Evolutionary conservation across 306 rosid genomes (phyloP).

Genomic region (Gastrolobium villosum): DNA sequence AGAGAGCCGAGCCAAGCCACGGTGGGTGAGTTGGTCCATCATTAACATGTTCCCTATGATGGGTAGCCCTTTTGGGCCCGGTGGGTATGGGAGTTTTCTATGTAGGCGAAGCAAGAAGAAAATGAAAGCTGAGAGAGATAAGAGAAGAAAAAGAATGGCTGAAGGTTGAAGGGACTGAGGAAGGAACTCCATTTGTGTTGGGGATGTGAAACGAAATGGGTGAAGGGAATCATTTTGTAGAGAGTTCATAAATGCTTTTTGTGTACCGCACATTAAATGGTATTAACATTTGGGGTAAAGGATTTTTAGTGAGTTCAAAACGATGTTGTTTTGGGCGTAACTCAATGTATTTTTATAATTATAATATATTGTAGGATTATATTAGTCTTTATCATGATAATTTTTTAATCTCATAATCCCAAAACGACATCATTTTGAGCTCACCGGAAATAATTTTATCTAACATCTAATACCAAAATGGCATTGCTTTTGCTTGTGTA

Average conservation of each 20-base stretch:
- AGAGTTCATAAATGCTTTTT: not conserved
- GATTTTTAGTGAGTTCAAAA: too few relatives aligned
- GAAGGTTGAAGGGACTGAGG: slow-evolving; percentile 41
- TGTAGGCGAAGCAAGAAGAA: not conserved
- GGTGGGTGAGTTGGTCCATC: slow-evolving; percentile 62
- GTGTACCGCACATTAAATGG: not conserved
- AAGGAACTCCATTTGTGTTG: slow-evolving; percentile 41
- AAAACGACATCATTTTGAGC: too few relatives aligned
- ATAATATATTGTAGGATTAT: too few relatives aligned
- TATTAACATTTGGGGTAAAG: too few relatives aligned
- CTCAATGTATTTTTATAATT: too few relatives aligned
- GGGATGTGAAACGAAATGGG: not conserved
- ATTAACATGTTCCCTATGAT: slow-evolving; percentile 63
- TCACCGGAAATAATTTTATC: too few relatives aligned
- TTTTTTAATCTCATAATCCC: too few relatives aligned
- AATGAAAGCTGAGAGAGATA: slow-evolving; percentile 14
- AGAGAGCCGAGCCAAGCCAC: slow-evolving; percentile 47
- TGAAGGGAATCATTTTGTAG: not conserved
- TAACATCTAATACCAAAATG: not conserved
- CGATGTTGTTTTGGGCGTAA: too few relatives aligned
- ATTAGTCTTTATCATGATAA: too few relatives aligned
- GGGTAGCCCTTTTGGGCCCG: slow-evolving; percentile 66
- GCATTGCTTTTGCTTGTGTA: not conserved
- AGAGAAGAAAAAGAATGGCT: slow-evolving; percentile 25
- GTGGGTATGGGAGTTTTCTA: slow-evolving; percentile 58